Conservation (phyloP, 345 rosid genomes). For the Luvunga scandens region DNA sequence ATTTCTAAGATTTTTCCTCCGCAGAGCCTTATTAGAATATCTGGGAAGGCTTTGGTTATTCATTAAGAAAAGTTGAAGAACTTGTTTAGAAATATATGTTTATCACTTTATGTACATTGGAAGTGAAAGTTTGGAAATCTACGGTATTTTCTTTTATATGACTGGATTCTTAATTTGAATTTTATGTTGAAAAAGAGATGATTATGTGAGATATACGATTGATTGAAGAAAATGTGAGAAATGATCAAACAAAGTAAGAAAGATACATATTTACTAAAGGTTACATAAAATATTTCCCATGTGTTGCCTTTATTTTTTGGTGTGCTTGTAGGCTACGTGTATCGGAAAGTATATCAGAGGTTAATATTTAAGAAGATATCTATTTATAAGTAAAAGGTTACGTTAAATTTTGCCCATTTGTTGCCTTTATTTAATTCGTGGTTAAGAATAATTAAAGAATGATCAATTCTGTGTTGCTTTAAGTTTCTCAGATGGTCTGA, state of each 20-base stretch:
- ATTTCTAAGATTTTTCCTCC: not conserved
- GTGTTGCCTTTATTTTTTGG: not conserved
- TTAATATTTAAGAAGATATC: not conserved
- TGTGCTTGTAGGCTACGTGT: no score
- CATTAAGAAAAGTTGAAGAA: not conserved
- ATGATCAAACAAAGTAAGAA: not conserved
- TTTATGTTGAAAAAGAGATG: not conserved
- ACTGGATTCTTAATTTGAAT: not conserved
- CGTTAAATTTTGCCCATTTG: not conserved
- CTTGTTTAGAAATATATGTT: not conserved
- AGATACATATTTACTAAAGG: not conserved
- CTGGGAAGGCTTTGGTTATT: not conserved
- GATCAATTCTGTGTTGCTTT: not conserved
- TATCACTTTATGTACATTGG: not conserved
- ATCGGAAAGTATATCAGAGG: not conserved
- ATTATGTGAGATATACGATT: not conserved
- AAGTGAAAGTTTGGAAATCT: not conserved
- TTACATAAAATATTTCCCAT: not conserved
- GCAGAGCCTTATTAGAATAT: not conserved
- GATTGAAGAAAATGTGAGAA: not conserved
- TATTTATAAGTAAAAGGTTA: not conserved
- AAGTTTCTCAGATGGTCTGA: not conserved
- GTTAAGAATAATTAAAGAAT: not conserved
- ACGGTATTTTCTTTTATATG: not conserved
- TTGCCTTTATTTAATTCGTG: not conserved